These are phyloP conservation scores for Solanum commersonii DNA, from an alignment of 257 asterid species.

Conservation along the genomic window DNA sequence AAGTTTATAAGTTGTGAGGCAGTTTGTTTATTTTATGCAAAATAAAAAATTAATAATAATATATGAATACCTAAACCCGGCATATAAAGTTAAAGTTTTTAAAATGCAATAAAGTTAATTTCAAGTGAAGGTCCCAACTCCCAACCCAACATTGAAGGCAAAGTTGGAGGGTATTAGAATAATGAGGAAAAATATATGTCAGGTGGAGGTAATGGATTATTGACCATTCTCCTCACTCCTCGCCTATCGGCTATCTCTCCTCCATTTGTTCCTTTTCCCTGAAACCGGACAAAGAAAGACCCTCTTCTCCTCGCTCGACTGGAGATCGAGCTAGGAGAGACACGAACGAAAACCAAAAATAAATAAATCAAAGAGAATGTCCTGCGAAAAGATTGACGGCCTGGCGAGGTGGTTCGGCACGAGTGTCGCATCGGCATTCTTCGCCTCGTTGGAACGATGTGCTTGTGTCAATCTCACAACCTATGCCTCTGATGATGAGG, in stretches of 20 bases:
- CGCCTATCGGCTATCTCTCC: background rate
- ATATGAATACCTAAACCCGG: no score
- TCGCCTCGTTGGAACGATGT: constrained; percentile 87
- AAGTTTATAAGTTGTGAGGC: no score
- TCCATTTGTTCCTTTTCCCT: background rate
- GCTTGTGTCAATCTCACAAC: constrained; percentile 81
- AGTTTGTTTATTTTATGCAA: no score
- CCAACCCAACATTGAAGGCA: background rate
- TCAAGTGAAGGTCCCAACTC: no score
- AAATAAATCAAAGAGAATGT: constrained; percentile 12
- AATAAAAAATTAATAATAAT: no score
- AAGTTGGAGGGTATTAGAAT: background rate
- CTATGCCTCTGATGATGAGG: constrained; percentile 71
- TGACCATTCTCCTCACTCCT: background rate
- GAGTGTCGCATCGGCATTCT: constrained; percentile 80
- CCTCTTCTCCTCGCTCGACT: background rate
- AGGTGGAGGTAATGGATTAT: background rate
- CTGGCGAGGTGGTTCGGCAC: constrained; percentile 82
- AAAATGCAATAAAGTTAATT: no score
- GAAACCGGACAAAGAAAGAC: background rate
- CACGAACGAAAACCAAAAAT: background rate
- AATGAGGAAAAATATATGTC: background rate
- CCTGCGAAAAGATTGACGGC: constrained; percentile 60
- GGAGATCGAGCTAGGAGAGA: background rate
- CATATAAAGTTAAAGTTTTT: no score